These are phyloP conservation scores for Plasmodium inui DNA, from an alignment of 169 alveolate species.

Conservation along the genomic window DNA sequence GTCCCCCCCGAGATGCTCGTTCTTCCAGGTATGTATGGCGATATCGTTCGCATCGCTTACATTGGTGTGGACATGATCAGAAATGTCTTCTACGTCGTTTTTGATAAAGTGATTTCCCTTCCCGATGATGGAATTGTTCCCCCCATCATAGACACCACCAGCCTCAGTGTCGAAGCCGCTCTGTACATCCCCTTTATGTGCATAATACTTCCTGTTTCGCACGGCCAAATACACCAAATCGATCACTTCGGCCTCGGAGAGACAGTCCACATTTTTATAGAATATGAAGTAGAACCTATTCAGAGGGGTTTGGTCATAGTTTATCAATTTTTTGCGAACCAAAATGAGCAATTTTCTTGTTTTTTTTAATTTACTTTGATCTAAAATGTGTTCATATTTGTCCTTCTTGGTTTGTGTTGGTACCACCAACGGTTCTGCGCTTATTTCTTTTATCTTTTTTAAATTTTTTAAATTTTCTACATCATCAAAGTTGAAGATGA, in stretches of 20 bases:
- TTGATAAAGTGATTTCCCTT: neutral
- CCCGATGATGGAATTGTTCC: neutral
- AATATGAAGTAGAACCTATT: constrained; percentile 50
- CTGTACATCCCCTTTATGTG: neutral
- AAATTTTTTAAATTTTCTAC: constrained; percentile 67
- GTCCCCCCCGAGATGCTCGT: neutral
- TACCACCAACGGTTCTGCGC: neutral
- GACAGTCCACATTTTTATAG: constrained; percentile 46
- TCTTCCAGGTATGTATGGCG: neutral
- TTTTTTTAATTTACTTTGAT: constrained; percentile 47
- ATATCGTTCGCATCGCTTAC: neutral
- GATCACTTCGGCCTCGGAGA: constrained; percentile 28
- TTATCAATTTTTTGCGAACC: constrained; percentile 29
- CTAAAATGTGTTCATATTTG: constrained; percentile 9
- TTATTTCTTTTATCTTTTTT: constrained; percentile 10
- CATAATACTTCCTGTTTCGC: constrained; percentile 27
- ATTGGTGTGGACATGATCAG: constrained; percentile 8
- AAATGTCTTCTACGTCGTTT: constrained; percentile 16
- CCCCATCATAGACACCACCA: neutral
- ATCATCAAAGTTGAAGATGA: constrained; percentile 69
- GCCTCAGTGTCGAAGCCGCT: neutral
- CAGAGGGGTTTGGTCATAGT: constrained; percentile 30
- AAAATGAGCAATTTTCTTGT: constrained; percentile 34
- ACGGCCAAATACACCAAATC: constrained; percentile 39
- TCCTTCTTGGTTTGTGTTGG: constrained; percentile 5